Conservation (phyloP, 305 asterid genomes). For the Stenogyne calaminthoides region DNA sequence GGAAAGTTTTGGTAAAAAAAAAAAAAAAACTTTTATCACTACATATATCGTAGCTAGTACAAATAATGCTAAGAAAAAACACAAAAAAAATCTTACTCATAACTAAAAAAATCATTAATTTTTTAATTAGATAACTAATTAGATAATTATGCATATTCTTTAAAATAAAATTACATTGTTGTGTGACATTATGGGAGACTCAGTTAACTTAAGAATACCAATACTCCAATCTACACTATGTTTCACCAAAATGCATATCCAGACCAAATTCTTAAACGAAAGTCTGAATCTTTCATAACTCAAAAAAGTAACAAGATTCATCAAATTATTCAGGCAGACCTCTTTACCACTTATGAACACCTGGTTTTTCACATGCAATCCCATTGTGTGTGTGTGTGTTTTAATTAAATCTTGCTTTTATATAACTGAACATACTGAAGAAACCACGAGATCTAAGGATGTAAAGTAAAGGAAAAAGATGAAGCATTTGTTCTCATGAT, state of each 20-base stretch:
- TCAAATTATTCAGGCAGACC: background rate
- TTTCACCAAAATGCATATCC: conserved; percentile 25
- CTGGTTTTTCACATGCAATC: conserved; percentile 9
- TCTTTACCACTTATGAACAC: background rate
- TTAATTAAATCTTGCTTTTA: background rate
- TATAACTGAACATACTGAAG: background rate
- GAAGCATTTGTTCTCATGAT: conserved; percentile 20
- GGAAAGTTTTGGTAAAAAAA: no score
- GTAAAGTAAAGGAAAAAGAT: conserved; percentile 32
- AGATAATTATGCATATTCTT: background rate
- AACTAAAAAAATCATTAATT: background rate
- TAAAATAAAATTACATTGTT: no score
- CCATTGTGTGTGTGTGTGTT: background rate
- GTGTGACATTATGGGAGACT: background rate
- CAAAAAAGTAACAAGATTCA: background rate
- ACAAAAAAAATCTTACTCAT: background rate
- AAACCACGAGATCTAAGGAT: conserved; percentile 47
- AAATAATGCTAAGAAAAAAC: no score
- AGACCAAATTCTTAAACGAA: conserved; percentile 14
- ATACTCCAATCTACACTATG: conserved; percentile 9
- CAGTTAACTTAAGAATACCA: conserved; percentile 8
- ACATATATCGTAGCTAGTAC: no score
- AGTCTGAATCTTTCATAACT: background rate
- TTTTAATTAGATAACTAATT: no score
- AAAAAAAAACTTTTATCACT: no score